phyloP scores from a whole-genome alignment of 139 green algal species.

The Coelastrella sp. region DNA sequence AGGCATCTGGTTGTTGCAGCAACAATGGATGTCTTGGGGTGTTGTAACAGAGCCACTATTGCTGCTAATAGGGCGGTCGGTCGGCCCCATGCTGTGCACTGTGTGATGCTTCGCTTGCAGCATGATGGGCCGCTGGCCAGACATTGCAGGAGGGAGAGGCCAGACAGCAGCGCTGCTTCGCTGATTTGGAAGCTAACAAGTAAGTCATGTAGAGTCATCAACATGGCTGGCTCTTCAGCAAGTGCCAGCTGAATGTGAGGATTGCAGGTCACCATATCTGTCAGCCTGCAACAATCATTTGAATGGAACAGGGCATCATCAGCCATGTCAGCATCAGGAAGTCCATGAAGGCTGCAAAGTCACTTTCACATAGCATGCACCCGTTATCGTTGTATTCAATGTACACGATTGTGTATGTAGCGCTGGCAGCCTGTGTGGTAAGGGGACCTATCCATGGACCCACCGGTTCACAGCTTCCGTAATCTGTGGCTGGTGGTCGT shows the following conservation, averaged over 20 bases:
- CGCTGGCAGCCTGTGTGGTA: not conserved
- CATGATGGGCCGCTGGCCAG: not conserved
- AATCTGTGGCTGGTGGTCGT: not conserved
- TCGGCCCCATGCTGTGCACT: not conserved
- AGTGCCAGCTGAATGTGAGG: not conserved
- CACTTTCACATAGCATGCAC: not conserved
- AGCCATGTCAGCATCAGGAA: not conserved
- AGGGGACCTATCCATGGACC: not conserved
- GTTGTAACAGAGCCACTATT: not conserved
- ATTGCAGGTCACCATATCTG: not conserved
- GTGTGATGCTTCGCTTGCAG: conserved; percentile 3
- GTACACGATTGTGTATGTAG: not conserved
- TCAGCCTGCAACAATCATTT: not conserved
- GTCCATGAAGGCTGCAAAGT: not conserved
- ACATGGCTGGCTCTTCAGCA: not conserved
- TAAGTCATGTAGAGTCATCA: not conserved
- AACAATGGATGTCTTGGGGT: not conserved
- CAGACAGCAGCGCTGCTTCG: not conserved
- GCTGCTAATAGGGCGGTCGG: not conserved
- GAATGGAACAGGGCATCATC: not conserved
- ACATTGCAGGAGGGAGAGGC: not conserved
- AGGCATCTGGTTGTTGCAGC: not conserved
- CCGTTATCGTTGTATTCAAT: not conserved
- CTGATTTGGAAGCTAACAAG: not conserved
- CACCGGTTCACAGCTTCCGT: not conserved